Base-by-base conservation (phyloP, 2,329 filamentous ascomycete species). In the Colletotrichum abscissum region DNA sequence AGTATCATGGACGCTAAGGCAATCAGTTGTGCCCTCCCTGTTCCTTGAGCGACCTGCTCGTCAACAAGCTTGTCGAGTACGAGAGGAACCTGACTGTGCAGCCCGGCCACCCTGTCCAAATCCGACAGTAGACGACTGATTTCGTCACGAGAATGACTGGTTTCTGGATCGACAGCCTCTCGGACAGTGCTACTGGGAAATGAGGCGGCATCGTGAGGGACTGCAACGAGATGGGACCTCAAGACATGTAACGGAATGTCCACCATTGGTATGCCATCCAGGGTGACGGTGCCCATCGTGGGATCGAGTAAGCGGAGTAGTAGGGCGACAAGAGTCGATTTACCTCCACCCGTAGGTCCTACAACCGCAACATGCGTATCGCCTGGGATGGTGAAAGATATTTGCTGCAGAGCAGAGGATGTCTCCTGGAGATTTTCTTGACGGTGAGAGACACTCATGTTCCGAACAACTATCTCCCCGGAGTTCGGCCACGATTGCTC, bases 311-410 rank as follows among this genome's bases (percentile, higher is more conserved):
- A 0, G 7, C 62, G 62, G 26, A 64, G 1, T 5, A 64, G 26
- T 16, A 64, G n/a, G 14, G 62, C 26, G 28, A 64, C 28, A 4
- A 64, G 28, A 1, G 62, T 64, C 11, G 62, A 64, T 64, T 64
- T 64, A 4, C 62, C 62, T 14, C 38, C 62, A 1, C 42, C 62
- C 14, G 62, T 64, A 1, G 62, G 26, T 14, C 42, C 62, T 12
- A 64, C 62, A 22, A 64, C 62, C 8, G 62, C 62, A 22, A 64
- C n/a, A 12, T 64, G 62, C n/a, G 28, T 38, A 2, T 28, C 46
- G 62, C 19, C 46, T 46, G 26, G 62, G 19, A 64, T 64, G 6
- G n/a, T 35, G 38, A 64, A 3, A 14, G 26, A n/a, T 16, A 64
- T 2, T 24, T 64, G 11, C 0, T 7, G 62, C 14, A 64, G 12